Conservation (phyloP, 148 eudicot genomes). For the Amaranthus palmeri region DNA sequence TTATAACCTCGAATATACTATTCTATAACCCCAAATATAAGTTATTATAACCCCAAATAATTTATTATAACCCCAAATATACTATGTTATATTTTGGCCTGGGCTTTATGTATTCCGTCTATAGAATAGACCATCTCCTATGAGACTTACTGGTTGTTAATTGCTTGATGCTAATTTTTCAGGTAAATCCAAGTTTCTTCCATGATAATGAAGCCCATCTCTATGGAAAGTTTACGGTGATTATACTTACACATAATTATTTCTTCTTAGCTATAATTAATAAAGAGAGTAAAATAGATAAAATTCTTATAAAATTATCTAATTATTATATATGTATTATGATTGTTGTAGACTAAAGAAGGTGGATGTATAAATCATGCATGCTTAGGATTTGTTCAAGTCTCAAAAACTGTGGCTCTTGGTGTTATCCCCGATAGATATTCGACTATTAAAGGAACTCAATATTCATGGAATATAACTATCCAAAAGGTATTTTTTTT, state of each 20-base stretch:
- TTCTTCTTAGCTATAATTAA: no score
- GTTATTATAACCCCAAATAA: no score
- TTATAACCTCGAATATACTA: no score
- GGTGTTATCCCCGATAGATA: background rate
- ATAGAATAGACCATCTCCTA: no score
- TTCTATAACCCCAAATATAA: no score
- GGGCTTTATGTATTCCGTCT: no score
- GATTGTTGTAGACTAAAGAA: background rate
- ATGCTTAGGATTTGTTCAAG: constrained; percentile 15
- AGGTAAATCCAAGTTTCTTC: constrained; percentile 4
- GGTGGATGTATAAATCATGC: constrained; percentile 1
- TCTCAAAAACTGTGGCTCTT: background rate
- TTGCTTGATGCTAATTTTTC: no score
- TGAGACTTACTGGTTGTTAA: no score
- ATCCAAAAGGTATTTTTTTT: background rate
- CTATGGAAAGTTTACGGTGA: constrained; percentile 8
- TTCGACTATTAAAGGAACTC: background rate
- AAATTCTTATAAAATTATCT: no score
- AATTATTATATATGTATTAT: background rate
- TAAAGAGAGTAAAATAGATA: no score
- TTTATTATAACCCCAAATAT: no score
- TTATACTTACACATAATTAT: background rate
- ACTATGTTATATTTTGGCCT: no score
- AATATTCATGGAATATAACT: background rate
- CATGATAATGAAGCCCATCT: constrained; percentile 14